Conservation (phyloP, 2,329 filamentous ascomycete species). For the Ilyonectria sp. region DNA sequence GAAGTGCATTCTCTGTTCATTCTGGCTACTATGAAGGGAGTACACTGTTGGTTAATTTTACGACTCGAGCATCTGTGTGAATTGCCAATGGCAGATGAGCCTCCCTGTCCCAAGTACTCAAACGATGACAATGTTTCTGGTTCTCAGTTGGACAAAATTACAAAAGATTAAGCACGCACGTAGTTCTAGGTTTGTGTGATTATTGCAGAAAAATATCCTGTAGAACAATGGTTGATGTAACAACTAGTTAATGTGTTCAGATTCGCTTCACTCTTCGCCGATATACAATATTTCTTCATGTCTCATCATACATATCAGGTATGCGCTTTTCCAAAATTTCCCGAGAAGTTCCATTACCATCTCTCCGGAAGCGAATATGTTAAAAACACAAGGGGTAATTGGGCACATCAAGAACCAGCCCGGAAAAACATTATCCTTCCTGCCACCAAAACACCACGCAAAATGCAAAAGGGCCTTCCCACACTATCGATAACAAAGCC, state of each 20-base stretch:
- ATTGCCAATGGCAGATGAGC: too few relatives aligned
- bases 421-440: conserved; percentile 35
- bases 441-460: conserved; percentile 43
- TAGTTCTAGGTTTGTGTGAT: neutral
- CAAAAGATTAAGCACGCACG: neutral
- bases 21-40: too few relatives aligned
- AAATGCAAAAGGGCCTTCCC: conserved; percentile 36
- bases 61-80: too few relatives aligned
- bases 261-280: neutral
- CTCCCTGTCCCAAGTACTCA: too few relatives aligned
- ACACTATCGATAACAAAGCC: conserved; percentile 22
- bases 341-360: neutral
- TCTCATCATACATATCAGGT: neutral
- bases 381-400: neutral
- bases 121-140: too few relatives aligned
- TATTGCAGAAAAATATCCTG: neutral
- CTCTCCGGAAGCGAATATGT: neutral
- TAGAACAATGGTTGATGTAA: neutral
- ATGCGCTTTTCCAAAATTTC: neutral
- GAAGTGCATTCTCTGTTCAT: too few relatives aligned
- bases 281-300: neutral
- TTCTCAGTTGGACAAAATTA: neutral
- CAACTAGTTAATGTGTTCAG: neutral
- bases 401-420: conserved; percentile 14
- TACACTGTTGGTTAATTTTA: too few relatives aligned